A percentile compares a stretch with the other conserved stretches of the same genome.
phyloP scores from a whole-genome alignment of 345 rosid genomes.

The Durio zibethinus region DNA sequence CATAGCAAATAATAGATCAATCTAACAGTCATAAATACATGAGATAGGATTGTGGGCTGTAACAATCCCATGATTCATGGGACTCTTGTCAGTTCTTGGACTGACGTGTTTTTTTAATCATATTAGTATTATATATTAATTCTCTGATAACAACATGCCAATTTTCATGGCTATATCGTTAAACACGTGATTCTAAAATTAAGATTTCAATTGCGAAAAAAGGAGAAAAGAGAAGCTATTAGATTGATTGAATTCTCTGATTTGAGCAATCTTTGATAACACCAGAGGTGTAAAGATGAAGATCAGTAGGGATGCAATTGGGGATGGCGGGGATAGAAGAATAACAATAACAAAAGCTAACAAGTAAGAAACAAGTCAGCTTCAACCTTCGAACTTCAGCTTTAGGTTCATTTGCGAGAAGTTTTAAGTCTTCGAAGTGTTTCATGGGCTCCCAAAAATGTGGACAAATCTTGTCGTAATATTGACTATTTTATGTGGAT shows the following conservation, averaged over 20 bases:
- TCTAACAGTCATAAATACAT: not conserved
- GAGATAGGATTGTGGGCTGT: not conserved
- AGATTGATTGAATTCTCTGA: not conserved
- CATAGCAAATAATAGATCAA: not conserved
- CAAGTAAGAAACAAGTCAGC: not conserved
- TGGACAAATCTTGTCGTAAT: too few relatives aligned
- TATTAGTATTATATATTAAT: not conserved
- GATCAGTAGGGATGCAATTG: not conserved
- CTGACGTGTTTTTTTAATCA: constrained; percentile 3
- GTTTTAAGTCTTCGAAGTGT: too few relatives aligned
- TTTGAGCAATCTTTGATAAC: not conserved
- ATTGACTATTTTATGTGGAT: too few relatives aligned
- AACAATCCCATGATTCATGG: not conserved
- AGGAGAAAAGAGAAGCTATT: not conserved
- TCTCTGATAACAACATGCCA: not conserved
- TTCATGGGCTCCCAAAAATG: too few relatives aligned
- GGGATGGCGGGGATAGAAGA: too few relatives aligned
- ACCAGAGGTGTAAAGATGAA: not conserved
- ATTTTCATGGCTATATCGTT: not conserved
- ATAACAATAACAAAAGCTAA: constrained; percentile 14
- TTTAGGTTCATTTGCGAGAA: too few relatives aligned
- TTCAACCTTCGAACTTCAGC: not conserved
- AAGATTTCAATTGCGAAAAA: not conserved
- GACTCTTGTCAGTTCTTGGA: not conserved
- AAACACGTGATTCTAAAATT: constrained; percentile 2